Base-by-base conservation (phyloP, 148 eudicot genomes). In the Amaranthus palmeri region DNA sequence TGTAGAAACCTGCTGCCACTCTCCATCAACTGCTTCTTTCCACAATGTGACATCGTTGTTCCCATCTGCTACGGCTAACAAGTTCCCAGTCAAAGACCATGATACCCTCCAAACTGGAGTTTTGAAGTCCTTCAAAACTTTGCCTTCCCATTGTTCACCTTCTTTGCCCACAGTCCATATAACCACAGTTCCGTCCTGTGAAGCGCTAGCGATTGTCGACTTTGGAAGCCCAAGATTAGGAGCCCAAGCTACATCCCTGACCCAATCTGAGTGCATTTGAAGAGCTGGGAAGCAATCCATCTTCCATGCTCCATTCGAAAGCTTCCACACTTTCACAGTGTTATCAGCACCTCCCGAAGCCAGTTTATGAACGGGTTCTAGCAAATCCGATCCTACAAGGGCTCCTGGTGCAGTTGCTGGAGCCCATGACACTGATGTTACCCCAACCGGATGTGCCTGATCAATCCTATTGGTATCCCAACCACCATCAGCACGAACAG, bases 371-470 rank as follows among this genome's bases (percentile, higher is more conserved):
- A 86, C 91, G 2, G 96, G 87, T 42, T 90, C 93, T 46, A 83
- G 74, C 67, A 78, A 8, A 45, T 91, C 93, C 4, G 93, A 78
- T 49, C 90, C 96, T 59, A 92, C 88, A 52, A 88, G 77, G 60
- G 88, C 87, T 17, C 97, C 97, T 18, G 97, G 92, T 61, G 92
- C 90, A 42, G 81, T 82, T 36, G 92, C 86, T 43, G 96, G 92
- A 76, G 97, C 97, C 97, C 97, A 92, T 4, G 97, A 82, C 76
- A 92, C 96, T 2, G 97, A 88, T n/a, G 93, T 88, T 41, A 92
- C 97, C 8, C 97, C 97, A 57, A 92, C 96, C 1, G 97, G 97
- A 75, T 92, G 97, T 10, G 97, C 97, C 74, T 87, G 96, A 47
- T 92, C 97, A 8, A 92, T 90, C 81, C 69, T 83, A 58, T 85